Evolutionary conservation across 345 rosid species (phyloP).

Genomic region (Lagerstroemia speciosa): DNA sequence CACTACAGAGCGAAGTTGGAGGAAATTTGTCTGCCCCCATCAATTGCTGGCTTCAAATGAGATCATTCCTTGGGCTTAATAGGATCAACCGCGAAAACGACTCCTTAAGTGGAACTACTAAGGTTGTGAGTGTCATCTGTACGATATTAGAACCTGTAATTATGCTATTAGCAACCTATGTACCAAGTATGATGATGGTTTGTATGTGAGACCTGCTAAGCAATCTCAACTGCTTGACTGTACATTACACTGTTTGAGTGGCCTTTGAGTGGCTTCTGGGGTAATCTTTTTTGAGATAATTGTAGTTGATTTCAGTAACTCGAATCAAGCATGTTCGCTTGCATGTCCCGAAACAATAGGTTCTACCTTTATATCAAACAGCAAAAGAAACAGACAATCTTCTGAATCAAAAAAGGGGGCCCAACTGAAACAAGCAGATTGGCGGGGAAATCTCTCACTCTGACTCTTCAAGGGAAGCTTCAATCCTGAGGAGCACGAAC

Average conservation of each 20-base stretch:
- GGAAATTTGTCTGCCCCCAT: constrained; percentile 23
- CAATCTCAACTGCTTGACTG: background rate
- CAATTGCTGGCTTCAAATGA: constrained; percentile 22
- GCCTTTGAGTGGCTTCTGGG: background rate
- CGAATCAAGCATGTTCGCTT: background rate
- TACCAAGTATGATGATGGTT: background rate
- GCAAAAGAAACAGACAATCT: background rate
- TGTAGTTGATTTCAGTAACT: background rate
- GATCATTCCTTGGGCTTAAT: constrained; percentile 14
- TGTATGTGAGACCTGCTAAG: background rate
- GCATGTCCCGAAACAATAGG: background rate
- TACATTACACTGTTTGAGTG: background rate
- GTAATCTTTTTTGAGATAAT: background rate
- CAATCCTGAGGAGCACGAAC: constrained; percentile 17
- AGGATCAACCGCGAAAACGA: background rate
- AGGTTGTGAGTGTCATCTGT: background rate
- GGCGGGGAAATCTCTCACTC: constrained; percentile 3
- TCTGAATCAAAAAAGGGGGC: background rate
- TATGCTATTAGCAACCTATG: background rate
- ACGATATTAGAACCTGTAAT: background rate
- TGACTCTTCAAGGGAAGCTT: constrained; percentile 15
- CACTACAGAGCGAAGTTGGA: constrained; percentile 24
- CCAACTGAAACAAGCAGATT: background rate
- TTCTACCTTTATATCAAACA: background rate
- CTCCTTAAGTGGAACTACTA: background rate